phyloP scores from a whole-genome alignment of 192 early-diverging fungal species.

The Umbelopsis vinacea region DNA sequence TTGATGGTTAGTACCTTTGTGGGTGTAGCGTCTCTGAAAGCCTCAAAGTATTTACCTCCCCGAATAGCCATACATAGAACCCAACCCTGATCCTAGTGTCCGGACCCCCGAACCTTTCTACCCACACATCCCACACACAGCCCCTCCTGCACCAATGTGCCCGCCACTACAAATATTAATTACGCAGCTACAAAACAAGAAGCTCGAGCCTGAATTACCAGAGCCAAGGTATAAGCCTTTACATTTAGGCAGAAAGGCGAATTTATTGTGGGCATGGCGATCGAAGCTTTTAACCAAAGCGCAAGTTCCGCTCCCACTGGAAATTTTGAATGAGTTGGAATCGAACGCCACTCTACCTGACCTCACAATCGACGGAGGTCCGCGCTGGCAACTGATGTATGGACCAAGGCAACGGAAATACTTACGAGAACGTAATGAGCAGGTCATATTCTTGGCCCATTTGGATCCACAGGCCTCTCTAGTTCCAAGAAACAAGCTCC shows the following conservation, averaged over 20 bases:
- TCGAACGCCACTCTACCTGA: background rate
- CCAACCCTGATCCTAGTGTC: background rate
- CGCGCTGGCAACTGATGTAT: conserved; percentile 30
- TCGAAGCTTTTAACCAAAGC: conserved; percentile 22
- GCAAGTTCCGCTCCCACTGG: conserved; percentile 31
- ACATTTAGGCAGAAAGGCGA: conserved; percentile 38
- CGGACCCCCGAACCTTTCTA: conserved; percentile 26
- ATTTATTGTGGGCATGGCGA: conserved; percentile 42
- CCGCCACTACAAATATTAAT: conserved; percentile 15
- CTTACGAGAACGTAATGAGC: background rate
- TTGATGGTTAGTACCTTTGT: conserved; percentile 29
- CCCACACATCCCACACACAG: conserved; percentile 38
- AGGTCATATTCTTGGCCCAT: conserved; percentile 17
- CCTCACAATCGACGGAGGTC: conserved; percentile 11
- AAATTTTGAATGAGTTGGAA: conserved; percentile 38
- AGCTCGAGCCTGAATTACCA: conserved; percentile 33
- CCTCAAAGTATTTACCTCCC: background rate
- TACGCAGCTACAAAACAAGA: background rate
- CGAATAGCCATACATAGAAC: conserved; percentile 23
- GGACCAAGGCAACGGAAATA: background rate
- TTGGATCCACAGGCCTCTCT: background rate
- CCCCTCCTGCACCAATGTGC: conserved; percentile 37
- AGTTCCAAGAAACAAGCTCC: background rate
- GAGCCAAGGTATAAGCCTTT: conserved; percentile 35
- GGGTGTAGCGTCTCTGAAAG: background rate